A percentile compares a stretch with the other conserved stretches of the same genome.
phyloP scores from a whole-genome alignment of 371 early-diverging fungal genomes.

The Phascolomyces articulosus region DNA sequence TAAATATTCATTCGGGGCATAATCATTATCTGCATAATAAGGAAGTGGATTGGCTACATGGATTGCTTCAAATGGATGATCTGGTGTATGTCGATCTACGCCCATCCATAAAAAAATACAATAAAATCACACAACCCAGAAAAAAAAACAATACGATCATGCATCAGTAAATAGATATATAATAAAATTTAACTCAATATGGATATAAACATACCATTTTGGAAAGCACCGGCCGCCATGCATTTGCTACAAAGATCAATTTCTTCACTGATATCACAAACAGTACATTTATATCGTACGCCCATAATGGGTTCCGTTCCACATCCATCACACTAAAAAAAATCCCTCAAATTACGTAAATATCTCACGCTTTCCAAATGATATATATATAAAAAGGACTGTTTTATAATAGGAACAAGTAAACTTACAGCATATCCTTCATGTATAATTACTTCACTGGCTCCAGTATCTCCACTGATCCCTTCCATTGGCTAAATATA shows the following conservation, averaged over 20 bases:
- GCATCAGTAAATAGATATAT: background rate
- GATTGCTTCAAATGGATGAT: slow-evolving; percentile 54
- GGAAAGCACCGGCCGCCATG: slow-evolving; percentile 47
- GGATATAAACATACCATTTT: slow-evolving; percentile 39
- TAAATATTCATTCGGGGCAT: slow-evolving; percentile 42
- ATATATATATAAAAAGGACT: background rate
- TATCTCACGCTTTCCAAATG: background rate
- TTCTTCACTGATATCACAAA: slow-evolving; percentile 59
- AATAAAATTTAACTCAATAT: background rate
- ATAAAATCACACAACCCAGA: too few relatives aligned
- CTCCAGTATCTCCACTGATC: background rate
- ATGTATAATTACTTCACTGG: slow-evolving; percentile 42
- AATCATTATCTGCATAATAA: slow-evolving; percentile 56
- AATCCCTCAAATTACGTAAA: background rate
- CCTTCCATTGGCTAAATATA: background rate
- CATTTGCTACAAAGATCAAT: slow-evolving; percentile 56
- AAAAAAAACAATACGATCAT: background rate
- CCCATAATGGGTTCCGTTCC: slow-evolving; percentile 68
- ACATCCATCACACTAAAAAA: slow-evolving; percentile 58
- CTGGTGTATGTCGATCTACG: slow-evolving; percentile 51
- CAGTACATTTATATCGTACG: slow-evolving; percentile 59
- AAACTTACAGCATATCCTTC: slow-evolving; percentile 61
- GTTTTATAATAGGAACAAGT: background rate
- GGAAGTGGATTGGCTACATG: slow-evolving; percentile 43
- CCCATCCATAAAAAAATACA: slow-evolving; percentile 2